Conservation (phyloP, 805 yeast genomes). For the Sugiyamaella chiloensis region DNA sequence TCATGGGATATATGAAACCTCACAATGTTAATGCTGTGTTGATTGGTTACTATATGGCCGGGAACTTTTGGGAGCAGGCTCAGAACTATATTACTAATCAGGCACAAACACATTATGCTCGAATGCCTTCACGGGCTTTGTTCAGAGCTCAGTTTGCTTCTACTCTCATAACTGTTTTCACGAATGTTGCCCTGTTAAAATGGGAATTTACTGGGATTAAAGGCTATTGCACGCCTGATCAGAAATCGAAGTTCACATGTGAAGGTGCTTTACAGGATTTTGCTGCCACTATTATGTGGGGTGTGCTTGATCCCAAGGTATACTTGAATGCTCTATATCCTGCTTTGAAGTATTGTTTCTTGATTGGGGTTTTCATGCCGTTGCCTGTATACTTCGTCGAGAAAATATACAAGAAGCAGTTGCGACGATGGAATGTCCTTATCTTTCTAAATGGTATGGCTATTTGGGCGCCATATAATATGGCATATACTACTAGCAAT, state of each 20-base stretch:
- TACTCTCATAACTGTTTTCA: conserved; percentile 38
- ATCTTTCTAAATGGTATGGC: conserved; percentile 40
- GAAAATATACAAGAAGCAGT: too few relatives aligned
- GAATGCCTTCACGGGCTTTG: conserved; percentile 51
- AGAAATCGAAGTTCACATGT: conserved; percentile 42
- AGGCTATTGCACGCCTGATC: conserved; percentile 46
- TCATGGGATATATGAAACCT: too few relatives aligned
- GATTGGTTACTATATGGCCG: too few relatives aligned
- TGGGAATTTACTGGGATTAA: too few relatives aligned
- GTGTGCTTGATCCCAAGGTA: conserved; percentile 57
- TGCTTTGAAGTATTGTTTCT: too few relatives aligned
- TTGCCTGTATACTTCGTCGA: conserved; percentile 36
- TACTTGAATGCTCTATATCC: conserved; percentile 53
- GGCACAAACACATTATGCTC: conserved; percentile 58
- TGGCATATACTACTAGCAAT: conserved; percentile 42
- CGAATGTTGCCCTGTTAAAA: conserved; percentile 34
- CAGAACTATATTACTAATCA: conserved; percentile 52
- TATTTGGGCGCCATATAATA: conserved; percentile 37
- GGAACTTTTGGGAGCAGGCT: too few relatives aligned
- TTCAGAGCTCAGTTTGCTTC: conserved; percentile 41
- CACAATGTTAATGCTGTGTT: too few relatives aligned
- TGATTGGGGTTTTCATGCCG: conserved; percentile 25
- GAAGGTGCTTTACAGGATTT: conserved; percentile 41
- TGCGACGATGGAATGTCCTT: too few relatives aligned
- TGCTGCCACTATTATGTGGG: conserved; percentile 54